Base-by-base conservation (phyloP, 306 rosid species). In the Inga oerstediana region DNA sequence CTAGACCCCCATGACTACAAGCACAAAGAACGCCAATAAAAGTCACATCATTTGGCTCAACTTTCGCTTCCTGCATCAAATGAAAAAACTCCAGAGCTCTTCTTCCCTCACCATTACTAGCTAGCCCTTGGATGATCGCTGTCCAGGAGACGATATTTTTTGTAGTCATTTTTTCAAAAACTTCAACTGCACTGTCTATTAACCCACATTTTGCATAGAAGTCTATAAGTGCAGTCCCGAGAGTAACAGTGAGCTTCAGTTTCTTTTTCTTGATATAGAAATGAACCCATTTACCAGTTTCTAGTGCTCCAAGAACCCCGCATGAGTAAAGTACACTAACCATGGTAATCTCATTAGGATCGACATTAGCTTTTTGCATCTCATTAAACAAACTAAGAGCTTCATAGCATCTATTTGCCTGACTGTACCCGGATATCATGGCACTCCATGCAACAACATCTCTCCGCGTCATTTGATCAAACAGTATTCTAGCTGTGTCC, bases 401-500 rank as follows among this genome's bases (percentile, higher is more conserved):
- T 74, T 92, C 92, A 39, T 75, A 84, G 66, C 92, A 86, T 68
- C 89, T 80, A 61, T 90, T 85, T 8, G 86, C 91, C 82, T 89
- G 93, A 62, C 87, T 72, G 76, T 88, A 90, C 24, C 96, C 96
- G 35, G 91, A 88, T 44, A 92, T 90, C 96, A 92, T 87, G 2
- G 91, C 89, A 82, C 93, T 90, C 93, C 93, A 92, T 0, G 91
- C 91, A 75, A 92, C 90, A 24, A 88, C 91, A 85, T 90, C 90
- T 77, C 89, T 88, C 62, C 27, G 77, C 41, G 80, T 85, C 92
- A 92, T 86, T 80, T 65, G 72, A 32, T 90, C 81, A 58, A 92
- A 92, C 84, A 92, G 37, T 37, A 34, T 74, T 72, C 88, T 74
- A 0, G 93, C 97, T 14, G 80, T 83, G 56, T 88, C 89, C 11